Percentiles rank a stretch among this genome's conserved stretches.
Conservation (phyloP, 75 land plant species). For the Picea sitchensis region DNA sequence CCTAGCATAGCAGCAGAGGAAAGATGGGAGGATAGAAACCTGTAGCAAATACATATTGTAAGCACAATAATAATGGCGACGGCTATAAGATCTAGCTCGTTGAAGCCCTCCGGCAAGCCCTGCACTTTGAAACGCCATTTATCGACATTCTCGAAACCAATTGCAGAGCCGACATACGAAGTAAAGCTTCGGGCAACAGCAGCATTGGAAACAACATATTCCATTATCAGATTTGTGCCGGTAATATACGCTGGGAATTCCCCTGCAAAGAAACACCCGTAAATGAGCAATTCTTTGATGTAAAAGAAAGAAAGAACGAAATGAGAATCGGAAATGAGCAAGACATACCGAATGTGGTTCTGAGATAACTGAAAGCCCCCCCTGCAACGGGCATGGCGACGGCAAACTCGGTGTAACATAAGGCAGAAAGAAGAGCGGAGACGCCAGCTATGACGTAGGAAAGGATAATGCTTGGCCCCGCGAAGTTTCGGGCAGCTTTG, state of each 20-base stretch:
- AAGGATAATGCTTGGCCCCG: slow-evolving; percentile 81
- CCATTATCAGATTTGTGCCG: slow-evolving; percentile 86
- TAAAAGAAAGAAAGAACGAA: background rate
- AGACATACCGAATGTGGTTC: slow-evolving; percentile 73
- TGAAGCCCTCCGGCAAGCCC: slow-evolving; percentile 51
- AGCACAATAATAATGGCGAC: slow-evolving; percentile 56
- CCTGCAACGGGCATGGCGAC: slow-evolving; percentile 96
- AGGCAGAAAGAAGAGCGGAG: slow-evolving; percentile 87
- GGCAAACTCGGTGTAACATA: slow-evolving; percentile 98
- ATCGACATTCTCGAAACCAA: slow-evolving; percentile 32
- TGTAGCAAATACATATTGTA: slow-evolving; percentile 77
- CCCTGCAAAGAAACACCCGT: slow-evolving; percentile 27
- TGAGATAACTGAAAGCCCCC: slow-evolving; percentile 92
- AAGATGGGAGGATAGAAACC: slow-evolving; percentile 22
- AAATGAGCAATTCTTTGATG: background rate
- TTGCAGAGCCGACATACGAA: slow-evolving; percentile 57
- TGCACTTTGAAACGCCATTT: slow-evolving; percentile 60
- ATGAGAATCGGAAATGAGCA: background rate
- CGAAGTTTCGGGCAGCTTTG: slow-evolving; percentile 43
- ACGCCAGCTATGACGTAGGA: slow-evolving; percentile 88
- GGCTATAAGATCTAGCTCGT: slow-evolving; percentile 73
- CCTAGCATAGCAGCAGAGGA: background rate
- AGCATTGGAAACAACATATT: slow-evolving; percentile 90
- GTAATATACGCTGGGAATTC: slow-evolving; percentile 90
- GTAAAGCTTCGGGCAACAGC: slow-evolving; percentile 86